Base-by-base conservation (phyloP, 192 early-diverging fungal species). In the Gonapodya sp. region DNA sequence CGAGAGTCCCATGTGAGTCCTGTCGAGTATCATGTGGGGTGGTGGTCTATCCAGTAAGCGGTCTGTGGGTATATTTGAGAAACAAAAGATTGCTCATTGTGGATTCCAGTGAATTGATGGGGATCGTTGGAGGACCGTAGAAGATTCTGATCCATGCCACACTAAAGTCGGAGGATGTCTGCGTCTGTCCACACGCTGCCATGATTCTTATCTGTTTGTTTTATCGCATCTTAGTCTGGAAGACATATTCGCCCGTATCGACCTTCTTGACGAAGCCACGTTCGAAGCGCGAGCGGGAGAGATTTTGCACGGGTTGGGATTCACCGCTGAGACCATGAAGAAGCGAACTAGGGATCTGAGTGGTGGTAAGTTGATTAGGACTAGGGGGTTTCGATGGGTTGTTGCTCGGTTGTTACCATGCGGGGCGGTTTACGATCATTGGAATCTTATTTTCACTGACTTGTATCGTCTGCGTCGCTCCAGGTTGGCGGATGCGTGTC, bases 401-500 rank as follows among this genome's bases (percentile, higher is more conserved):
- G n/a, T n/a, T n/a, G n/a, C n/a, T n/a, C n/a, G n/a, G n/a, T n/a
- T n/a, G n/a, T n/a, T n/a, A n/a, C n/a, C n/a, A n/a, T n/a, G n/a
- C n/a, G 46, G 8, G 8, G 46, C 46, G 46, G 46, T 8, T 24
- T 64, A 24, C 46, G 8, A 24, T 64, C 46, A 24, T 64, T 16
- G 46, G 46, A 64, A 24, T 24, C 8, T 16, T 16, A 64, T 24
- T 24, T 16, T 16, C 46, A 64, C 24, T 16, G 8, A 24, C 24
- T 8, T 64, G 24, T 24, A 8, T 24, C 46, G 8, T 16, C 46
- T 24, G 8, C 24, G 8, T 64, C 8, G 8, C 46, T 64, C 8
- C 46, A 64, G 98, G 98, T 85, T 99, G 98, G 98, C 92, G 98
- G 81, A 99, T 99, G 98, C 90, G 98, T 84, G 98, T 99, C 73